Evolutionary conservation across 495 filamentous ascomycete genomes (phyloP), one percentile per base, ranked within the genome.

Genomic region (Amniculicola lignicola): DNA sequence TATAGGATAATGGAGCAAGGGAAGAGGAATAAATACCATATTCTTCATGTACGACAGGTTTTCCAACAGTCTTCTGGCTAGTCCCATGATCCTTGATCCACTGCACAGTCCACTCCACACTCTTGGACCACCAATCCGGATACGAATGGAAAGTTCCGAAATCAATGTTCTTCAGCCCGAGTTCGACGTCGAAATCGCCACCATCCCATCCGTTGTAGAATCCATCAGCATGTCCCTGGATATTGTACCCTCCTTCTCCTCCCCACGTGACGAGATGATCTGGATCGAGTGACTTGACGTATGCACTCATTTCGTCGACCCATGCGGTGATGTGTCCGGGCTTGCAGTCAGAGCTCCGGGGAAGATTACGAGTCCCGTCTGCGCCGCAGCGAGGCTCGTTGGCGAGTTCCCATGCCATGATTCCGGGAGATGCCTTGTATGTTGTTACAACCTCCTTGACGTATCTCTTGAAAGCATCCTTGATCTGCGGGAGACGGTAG

Each of bases 81-180:
- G 68, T 73, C 1, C 77, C 81, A 53, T 88, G 84, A 43, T 83
- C 75, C 3, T 67, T 69, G 53, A 87, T 75, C 84, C 84, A 87
- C 41, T 72, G 70, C 33, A 75, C 75, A 5, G 21, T 24, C 73
- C 71, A 75, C 33, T 64, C 67, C 23, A 62, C 53, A 23, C 66
- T 63, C 57, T 74, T 75, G 45, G 54, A 62, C 71, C 70, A 75
- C 57, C 67, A 75, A 49, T 78, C 74, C 0, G 83, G 81, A 67
- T 88, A 88, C 36, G 81, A 67, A 63, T 88, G 85, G 64, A 87
- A 79, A 2, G 81, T 82, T 21, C 78, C 82, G 62, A 84, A 88
- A 65, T 88, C 83, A 38, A 87, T 75, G 11, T 73, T 81, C 1
- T 71, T 29, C 37, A 87, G 74, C 19, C 60, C 63, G 2, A 88